A percentile compares a stretch with the other conserved stretches of the same genome.
These are phyloP conservation scores for Penicillium chermesinum DNA, from an alignment of 495 filamentous ascomycete species.

Conservation along the genomic window DNA sequence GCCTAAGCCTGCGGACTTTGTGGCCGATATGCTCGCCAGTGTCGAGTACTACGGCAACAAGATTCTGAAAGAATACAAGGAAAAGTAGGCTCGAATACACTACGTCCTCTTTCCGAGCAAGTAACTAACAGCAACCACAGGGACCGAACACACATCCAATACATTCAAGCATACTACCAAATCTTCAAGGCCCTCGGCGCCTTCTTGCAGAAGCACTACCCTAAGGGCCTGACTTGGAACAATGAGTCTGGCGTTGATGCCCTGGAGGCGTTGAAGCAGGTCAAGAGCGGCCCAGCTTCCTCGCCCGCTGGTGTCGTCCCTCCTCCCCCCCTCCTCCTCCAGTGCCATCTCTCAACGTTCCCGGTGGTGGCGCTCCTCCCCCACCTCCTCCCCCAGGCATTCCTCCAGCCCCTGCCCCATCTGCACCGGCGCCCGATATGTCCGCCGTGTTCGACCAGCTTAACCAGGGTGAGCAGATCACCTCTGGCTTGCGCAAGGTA, in stretches of 20 bases:
- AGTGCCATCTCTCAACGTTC: constrained; percentile 48
- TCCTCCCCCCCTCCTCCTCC: constrained; percentile 57
- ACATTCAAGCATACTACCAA: constrained; percentile 80
- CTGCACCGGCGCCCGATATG: constrained; percentile 53
- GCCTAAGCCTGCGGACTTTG: constrained; percentile 71
- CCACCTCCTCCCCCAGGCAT: constrained; percentile 59
- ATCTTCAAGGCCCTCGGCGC: constrained; percentile 74
- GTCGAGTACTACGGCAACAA: constrained; percentile 90
- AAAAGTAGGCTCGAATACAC: constrained; percentile 65
- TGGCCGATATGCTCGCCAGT: constrained; percentile 69
- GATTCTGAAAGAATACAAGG: constrained; percentile 82
- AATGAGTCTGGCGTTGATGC: constrained; percentile 67
- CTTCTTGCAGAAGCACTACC: constrained; percentile 77
- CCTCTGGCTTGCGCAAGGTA: constrained; percentile 83
- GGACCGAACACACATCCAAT: constrained; percentile 74
- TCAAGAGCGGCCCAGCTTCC: constrained; percentile 47
- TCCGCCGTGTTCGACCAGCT: constrained; percentile 83
- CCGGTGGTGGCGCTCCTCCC: constrained; percentile 67
- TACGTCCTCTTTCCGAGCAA: neutral
- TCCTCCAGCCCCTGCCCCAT: constrained; percentile 26
- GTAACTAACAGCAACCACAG: constrained; percentile 33
- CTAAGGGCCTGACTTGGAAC: constrained; percentile 83
- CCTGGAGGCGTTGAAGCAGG: constrained; percentile 60
- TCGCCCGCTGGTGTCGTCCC: constrained; percentile 36
- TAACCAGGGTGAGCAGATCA: constrained; percentile 82